Percentiles rank a stretch among this genome's conserved stretches.
Evolutionary conservation across 2,329 filamentous ascomycete species (phyloP).

Genomic region (Fusarium pseudoanthophilum): DNA sequence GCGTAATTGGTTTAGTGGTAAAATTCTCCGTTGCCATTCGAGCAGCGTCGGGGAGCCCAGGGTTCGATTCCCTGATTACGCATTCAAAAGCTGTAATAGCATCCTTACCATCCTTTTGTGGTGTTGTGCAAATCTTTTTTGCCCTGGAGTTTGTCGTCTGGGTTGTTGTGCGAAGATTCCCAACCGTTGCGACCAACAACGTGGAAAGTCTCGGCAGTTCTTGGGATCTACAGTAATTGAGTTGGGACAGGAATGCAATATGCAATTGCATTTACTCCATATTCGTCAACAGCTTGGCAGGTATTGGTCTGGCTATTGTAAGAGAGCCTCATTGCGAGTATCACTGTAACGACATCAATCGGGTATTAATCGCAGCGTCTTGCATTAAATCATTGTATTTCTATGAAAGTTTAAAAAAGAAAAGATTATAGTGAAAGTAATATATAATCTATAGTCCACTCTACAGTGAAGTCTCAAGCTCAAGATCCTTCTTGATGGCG

Average conservation of each 20-base stretch:
- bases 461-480: conserved; percentile 1
- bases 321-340: neutral
- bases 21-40: conserved; percentile 24
- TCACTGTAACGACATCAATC: neutral
- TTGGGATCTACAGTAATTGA: neutral
- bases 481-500: conserved; percentile 28
- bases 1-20: conserved; percentile 30
- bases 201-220: neutral
- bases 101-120: neutral
- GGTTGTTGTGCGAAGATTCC: too few species aligned
- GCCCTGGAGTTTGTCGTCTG: rapidly evolving
- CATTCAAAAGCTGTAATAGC: neutral
- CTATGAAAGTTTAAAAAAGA: neutral
- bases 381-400: neutral
- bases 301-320: neutral
- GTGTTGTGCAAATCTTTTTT: neutral
- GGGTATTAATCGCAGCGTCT: neutral
- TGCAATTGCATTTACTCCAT: rapidly evolving
- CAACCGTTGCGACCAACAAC: too few species aligned
- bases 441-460: neutral
- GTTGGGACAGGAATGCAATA: rapidly evolving
- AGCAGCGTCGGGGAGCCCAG: conserved; percentile 10
- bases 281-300: neutral
- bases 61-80: conserved; percentile 28
- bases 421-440: neutral